phyloP scores from a whole-genome alignment of 148 eudicot genomes.

The Vaccinium myrtillus region DNA sequence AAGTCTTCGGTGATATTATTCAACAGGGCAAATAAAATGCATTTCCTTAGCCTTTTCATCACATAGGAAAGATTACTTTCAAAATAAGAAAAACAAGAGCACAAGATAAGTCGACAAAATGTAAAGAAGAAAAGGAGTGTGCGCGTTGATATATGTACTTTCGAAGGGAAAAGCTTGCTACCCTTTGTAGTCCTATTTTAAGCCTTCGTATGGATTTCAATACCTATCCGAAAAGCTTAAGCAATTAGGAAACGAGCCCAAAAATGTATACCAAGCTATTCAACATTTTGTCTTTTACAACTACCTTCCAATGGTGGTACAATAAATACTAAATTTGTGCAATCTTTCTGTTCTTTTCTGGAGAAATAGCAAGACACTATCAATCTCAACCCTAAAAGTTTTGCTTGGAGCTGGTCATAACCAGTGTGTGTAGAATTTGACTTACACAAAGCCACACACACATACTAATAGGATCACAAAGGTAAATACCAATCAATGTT shows the following conservation, averaged over 20 bases:
- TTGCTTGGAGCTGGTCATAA: background rate
- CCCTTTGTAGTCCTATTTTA: background rate
- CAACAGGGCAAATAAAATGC: too few species aligned
- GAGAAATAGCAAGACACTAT: background rate
- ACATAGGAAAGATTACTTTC: background rate
- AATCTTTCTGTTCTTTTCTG: background rate
- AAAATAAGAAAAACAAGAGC: background rate
- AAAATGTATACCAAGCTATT: background rate
- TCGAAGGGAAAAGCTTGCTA: background rate
- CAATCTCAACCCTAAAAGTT: background rate
- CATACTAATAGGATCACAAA: background rate
- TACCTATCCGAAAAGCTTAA: background rate
- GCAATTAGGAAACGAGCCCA: background rate
- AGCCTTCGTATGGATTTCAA: background rate
- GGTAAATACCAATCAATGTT: background rate
- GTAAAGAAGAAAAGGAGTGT: background rate
- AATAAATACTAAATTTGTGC: background rate
- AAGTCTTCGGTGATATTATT: too few species aligned
- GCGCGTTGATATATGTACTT: background rate
- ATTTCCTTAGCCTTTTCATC: too few species aligned
- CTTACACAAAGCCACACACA: background rate
- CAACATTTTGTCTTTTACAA: background rate
- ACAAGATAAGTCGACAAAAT: background rate
- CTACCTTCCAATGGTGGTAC: background rate
- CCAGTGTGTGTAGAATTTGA: background rate